Base-by-base conservation (phyloP, 106 monocot genomes). In the Allium sativum region DNA sequence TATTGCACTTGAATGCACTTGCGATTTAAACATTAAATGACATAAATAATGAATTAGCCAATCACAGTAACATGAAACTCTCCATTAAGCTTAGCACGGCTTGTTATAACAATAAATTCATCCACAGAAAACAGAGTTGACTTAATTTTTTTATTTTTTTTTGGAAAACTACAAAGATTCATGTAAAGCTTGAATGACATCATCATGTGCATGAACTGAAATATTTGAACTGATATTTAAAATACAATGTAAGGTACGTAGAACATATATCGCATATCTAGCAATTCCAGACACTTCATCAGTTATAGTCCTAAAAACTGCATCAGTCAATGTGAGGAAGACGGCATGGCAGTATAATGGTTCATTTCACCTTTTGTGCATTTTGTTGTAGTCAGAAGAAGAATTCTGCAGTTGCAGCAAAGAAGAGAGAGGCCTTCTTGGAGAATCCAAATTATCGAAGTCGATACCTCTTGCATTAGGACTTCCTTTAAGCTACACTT, bases 391-490 rank as follows among this genome's bases (percentile, higher is more conserved):
- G 4, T 71, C 55, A 14, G 55, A 55, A 31, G n/a, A n/a, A 55
- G 63, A 71, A 55, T 71, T 71, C 21, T 63, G 71, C 54, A 22
- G 45, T 16, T 63, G 71, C 54, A 22, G 45, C 62, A 70, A 59
- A 1, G 61, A 52, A 8, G 62, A 54, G 10, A 55, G 53, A 15
- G 71, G 55, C 53, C 16, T 21, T 46, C 71, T 62, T 7, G 45
- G 61, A 46, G 53, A 62, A 12, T 46, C 55, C 20, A 54, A 44
- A 15, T 44, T 9, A 19, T 9, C 19, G 43, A 44, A 62, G 53
- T 55, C 62, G 54, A 21, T 41, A n/a, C 18, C 7, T 21, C 18
- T 53, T 42, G 13, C 53, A 9, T 9, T 7, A 16, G 52, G 53
- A 42, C 62, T 53, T 22, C 46, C 15, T 53, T 62, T 47, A 70